Evolutionary conservation across 2,329 filamentous ascomycete genomes (phyloP).

Genomic region (Aspergillus sclerotialis): DNA sequence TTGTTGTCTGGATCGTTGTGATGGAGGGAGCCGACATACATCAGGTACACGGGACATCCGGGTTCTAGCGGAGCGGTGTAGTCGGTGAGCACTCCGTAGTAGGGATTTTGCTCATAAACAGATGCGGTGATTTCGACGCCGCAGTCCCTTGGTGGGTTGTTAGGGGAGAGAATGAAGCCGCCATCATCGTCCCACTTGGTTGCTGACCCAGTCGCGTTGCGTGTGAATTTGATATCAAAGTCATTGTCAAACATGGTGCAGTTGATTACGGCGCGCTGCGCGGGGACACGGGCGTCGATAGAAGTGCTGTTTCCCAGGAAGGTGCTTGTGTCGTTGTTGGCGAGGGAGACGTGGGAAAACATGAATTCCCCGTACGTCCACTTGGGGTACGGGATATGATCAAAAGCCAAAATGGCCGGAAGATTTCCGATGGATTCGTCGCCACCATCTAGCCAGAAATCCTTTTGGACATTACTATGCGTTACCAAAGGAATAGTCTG

Average conservation of each 20-base stretch:
- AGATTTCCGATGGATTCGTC: conserved; percentile 19
- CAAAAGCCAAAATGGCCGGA: too few species aligned
- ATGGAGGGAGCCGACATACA: too few species aligned
- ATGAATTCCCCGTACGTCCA: conserved; percentile 26
- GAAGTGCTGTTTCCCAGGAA: too few species aligned
- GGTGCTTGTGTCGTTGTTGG: not conserved
- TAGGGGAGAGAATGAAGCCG: conserved; percentile 9
- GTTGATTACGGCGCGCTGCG: not conserved
- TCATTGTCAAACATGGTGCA: not conserved
- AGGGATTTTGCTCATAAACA: too few species aligned
- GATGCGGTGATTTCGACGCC: too few species aligned
- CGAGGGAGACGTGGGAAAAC: conserved; percentile 15
- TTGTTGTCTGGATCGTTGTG: too few species aligned
- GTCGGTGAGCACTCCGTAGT: too few species aligned
- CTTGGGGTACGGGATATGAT: conserved; percentile 22
- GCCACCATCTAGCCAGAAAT: conserved; percentile 15
- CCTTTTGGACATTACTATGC: conserved; percentile 11
- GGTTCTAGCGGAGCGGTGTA: too few species aligned
- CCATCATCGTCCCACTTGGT: conserved; percentile 3
- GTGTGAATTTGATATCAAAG: too few species aligned
- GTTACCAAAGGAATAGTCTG: conserved; percentile 6
- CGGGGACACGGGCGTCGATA: conserved; percentile 4
- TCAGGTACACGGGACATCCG: too few species aligned
- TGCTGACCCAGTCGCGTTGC: too few species aligned
- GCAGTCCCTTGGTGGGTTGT: too few species aligned